These are phyloP conservation scores for Limtongia smithiae DNA, from an alignment of 805 yeast genomes.

Conservation along the genomic window DNA sequence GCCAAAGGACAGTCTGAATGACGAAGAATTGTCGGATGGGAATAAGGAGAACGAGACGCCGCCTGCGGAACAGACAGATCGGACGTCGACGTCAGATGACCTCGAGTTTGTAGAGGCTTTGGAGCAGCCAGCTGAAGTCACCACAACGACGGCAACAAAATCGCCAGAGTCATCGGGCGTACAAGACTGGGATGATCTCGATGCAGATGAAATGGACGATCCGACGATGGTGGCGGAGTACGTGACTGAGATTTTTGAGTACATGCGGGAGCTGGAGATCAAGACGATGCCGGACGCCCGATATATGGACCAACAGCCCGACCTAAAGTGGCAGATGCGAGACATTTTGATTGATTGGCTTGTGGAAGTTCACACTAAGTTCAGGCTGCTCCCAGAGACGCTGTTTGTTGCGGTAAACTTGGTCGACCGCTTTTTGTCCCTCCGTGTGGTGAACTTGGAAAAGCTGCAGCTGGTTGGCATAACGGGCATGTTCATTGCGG, in stretches of 20 bases:
- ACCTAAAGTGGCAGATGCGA: slow-evolving; percentile 89
- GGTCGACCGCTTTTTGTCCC: slow-evolving; percentile 82
- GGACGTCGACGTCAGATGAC: slow-evolving; percentile 5
- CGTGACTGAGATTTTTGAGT: slow-evolving; percentile 79
- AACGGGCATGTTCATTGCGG: slow-evolving; percentile 89
- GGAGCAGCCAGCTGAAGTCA: slow-evolving; percentile 1
- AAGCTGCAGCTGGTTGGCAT: slow-evolving; percentile 93
- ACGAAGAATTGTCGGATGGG: slow-evolving; percentile 14
- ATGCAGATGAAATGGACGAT: slow-evolving; percentile 41
- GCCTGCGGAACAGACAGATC: not conserved
- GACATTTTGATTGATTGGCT: slow-evolving; percentile 88
- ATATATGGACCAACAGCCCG: slow-evolving; percentile 81
- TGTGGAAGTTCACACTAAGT: slow-evolving; percentile 91
- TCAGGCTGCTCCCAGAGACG: slow-evolving; percentile 87
- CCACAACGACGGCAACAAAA: slow-evolving; percentile 1
- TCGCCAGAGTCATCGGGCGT: not conserved
- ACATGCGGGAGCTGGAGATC: slow-evolving; percentile 68
- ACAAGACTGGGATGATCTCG: slow-evolving; percentile 33
- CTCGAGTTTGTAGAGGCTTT: slow-evolving; percentile 10
- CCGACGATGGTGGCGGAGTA: slow-evolving; percentile 88
- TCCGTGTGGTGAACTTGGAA: slow-evolving; percentile 69
- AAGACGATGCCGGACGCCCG: slow-evolving; percentile 71
- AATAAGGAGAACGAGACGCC: slow-evolving; percentile 27
- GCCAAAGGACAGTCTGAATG: slow-evolving; percentile 10
- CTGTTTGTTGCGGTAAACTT: slow-evolving; percentile 81